Evolutionary conservation across 2,329 filamentous ascomycete species (phyloP).

Genomic region (Fusarium aywerte): DNA sequence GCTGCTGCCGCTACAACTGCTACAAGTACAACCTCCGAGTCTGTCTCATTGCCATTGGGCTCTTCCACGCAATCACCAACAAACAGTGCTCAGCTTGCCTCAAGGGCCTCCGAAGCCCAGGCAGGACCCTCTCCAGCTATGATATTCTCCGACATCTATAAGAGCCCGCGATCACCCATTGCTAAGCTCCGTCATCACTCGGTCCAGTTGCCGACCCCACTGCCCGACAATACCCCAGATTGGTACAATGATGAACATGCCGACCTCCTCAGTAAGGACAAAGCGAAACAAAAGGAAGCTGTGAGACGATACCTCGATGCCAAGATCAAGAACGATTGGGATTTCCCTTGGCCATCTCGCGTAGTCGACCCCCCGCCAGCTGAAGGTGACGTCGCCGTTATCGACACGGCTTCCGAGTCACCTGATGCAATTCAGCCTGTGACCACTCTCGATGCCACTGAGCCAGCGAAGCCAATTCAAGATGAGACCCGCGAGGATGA

Average conservation of each 20-base stretch:
- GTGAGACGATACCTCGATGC: slow-evolving; percentile 65
- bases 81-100: slow-evolving; percentile 24
- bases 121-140: slow-evolving; percentile 50
- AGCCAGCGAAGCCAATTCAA: slow-evolving; percentile 37
- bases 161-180: slow-evolving; percentile 64
- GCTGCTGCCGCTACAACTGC: slow-evolving; percentile 33
- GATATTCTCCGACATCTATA: slow-evolving; percentile 70
- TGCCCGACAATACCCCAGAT: slow-evolving; percentile 46
- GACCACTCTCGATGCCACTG: slow-evolving; percentile 22
- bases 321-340: slow-evolving; percentile 69
- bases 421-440: slow-evolving; percentile 7
- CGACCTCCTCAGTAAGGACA: slow-evolving; percentile 71
- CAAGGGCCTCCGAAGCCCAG: slow-evolving; percentile 36
- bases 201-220: slow-evolving; percentile 46
- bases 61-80: slow-evolving; percentile 12
- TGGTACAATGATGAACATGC: slow-evolving; percentile 65
- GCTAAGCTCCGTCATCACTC: slow-evolving; percentile 60
- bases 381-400: slow-evolving; percentile 12
- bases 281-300: slow-evolving; percentile 70
- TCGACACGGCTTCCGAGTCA: slow-evolving; percentile 11
- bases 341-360: slow-evolving; percentile 65
- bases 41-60: slow-evolving; percentile 19
- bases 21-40: slow-evolving; percentile 25
- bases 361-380: slow-evolving; percentile 20
- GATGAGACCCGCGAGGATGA: slow-evolving; percentile 52